Evolutionary conservation across 75 land plant genomes (phyloP).

Genomic region (Pseudotsuga menziesii): DNA sequence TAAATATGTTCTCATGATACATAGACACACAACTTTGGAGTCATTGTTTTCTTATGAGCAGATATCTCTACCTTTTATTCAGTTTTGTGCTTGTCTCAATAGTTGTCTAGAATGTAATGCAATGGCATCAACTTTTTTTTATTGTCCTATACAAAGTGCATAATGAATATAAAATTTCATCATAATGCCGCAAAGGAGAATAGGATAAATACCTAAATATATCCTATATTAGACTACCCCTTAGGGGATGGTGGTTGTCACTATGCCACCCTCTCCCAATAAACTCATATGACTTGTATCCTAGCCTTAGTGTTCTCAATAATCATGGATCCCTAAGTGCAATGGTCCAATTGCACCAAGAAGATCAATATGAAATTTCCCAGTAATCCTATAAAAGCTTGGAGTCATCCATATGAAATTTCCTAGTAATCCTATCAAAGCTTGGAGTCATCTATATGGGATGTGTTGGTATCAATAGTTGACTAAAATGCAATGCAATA

Average conservation of each 20-base stretch:
- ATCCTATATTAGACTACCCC: constrained; percentile 77
- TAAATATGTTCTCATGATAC: no score
- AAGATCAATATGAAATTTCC: neutral
- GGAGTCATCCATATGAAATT: neutral
- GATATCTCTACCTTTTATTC: no score
- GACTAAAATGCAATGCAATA: no score
- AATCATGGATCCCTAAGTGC: neutral
- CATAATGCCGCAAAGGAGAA: neutral
- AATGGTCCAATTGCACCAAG: neutral
- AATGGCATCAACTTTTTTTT: no score
- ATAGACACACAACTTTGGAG: no score
- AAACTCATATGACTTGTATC: constrained; percentile 91
- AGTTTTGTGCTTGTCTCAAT: no score
- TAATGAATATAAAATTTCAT: neutral
- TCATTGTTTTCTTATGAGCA: no score
- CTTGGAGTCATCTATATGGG: no score
- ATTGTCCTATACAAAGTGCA: neutral
- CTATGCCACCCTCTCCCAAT: constrained; percentile 90
- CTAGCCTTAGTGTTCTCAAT: constrained; percentile 72
- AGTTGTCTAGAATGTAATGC: no score
- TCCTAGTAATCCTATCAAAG: no score
- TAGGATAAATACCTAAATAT: constrained; percentile 53
- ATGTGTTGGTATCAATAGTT: no score
- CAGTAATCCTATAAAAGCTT: neutral
- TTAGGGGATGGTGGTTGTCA: constrained; percentile 72